phyloP scores from a whole-genome alignment of 192 early-diverging fungal species.

The Backusella liffmaniae region DNA sequence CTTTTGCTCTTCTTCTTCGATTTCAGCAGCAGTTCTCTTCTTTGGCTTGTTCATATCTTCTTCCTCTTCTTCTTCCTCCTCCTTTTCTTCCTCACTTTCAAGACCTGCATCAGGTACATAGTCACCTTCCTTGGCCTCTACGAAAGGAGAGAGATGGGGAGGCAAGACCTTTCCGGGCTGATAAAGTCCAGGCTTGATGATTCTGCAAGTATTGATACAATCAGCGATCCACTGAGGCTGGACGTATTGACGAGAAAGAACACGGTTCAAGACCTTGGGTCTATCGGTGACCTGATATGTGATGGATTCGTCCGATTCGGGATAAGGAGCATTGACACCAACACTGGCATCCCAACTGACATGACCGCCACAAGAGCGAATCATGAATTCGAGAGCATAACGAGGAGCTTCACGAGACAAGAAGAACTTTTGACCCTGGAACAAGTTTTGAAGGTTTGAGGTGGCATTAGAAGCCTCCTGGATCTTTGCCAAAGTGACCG shows the following conservation, averaged over 20 bases:
- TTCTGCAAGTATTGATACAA: slow-evolving; percentile 80
- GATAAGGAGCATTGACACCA: slow-evolving; percentile 76
- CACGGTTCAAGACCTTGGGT: slow-evolving; percentile 62
- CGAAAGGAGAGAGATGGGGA: slow-evolving; percentile 94
- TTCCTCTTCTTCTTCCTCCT: slow-evolving; percentile 67
- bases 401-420: slow-evolving; percentile 94
- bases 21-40: slow-evolving; percentile 51
- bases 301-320: slow-evolving; percentile 79
- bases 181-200: slow-evolving; percentile 66
- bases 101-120: slow-evolving; percentile 70
- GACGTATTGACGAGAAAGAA: slow-evolving; percentile 72
- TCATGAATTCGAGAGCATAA: slow-evolving; percentile 88
- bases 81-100: slow-evolving; percentile 54
- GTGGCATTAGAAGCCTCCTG: slow-evolving; percentile 48
- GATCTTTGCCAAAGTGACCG: slow-evolving; percentile 50
- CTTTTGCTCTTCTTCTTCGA: slow-evolving; percentile 62
- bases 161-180: slow-evolving; percentile 80
- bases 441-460: slow-evolving; percentile 46
- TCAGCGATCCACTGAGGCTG: slow-evolving; percentile 99
- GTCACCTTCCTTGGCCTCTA: slow-evolving; percentile 79
- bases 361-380: slow-evolving; percentile 85
- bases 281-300: slow-evolving; percentile 91
- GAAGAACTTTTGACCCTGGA: slow-evolving; percentile 74
- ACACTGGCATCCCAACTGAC: slow-evolving; percentile 86
- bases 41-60: slow-evolving; percentile 48